Conservation (phyloP, 2,329 filamentous ascomycete genomes). For the Curvularia verruculosa region DNA sequence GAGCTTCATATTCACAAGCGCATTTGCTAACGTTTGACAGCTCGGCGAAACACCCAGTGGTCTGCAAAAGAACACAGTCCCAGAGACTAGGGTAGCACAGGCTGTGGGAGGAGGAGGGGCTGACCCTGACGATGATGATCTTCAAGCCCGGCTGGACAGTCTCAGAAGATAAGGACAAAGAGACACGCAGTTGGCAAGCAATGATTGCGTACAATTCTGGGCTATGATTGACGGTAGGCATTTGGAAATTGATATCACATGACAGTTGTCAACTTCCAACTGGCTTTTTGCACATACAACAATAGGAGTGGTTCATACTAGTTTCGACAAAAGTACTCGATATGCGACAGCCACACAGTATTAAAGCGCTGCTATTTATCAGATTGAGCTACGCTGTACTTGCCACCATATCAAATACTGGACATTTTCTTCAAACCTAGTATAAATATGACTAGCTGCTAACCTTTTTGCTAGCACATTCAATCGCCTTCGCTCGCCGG, state of each 20-base stretch:
- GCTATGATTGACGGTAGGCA: not conserved
- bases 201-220: conserved; percentile 2
- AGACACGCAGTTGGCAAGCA: conserved; percentile 4
- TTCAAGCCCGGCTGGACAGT: conserved; percentile 92
- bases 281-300: not conserved
- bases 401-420: too few relatives aligned
- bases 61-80: conserved; percentile 73
- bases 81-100: conserved; percentile 82
- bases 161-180: conserved; percentile 61
- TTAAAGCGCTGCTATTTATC: too few relatives aligned
- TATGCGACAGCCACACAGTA: not conserved
- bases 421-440: too few relatives aligned
- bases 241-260: not conserved
- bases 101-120: conserved; percentile 72
- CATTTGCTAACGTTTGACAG: conserved; percentile 56
- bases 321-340: too few relatives aligned
- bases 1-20: not conserved
- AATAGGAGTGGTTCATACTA: too few relatives aligned
- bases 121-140: conserved; percentile 87
- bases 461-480: too few relatives aligned
- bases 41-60: conserved; percentile 90
- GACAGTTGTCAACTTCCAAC: not conserved
- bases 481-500: too few relatives aligned
- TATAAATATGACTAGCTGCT: not conserved
- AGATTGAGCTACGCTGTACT: too few relatives aligned